These are phyloP conservation scores for Lyophyllum shimeji DNA, from an alignment of 768 basidiomycete species.

Conservation along the genomic window DNA sequence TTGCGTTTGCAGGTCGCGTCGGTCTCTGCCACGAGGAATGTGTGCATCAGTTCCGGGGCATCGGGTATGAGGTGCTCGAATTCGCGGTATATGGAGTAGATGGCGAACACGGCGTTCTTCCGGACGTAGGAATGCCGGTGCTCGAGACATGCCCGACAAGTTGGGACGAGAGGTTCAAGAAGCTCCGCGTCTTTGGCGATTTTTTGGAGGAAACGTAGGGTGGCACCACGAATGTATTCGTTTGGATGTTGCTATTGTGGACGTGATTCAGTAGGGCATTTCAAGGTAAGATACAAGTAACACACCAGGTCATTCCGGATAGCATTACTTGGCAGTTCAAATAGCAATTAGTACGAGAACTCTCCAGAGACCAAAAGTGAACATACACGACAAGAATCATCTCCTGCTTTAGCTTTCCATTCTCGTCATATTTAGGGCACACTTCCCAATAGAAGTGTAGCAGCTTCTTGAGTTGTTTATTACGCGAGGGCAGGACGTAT, in stretches of 20 bases:
- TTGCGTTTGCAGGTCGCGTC: conserved; percentile 97
- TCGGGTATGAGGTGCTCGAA: conserved; percentile 96
- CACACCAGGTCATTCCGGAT: conserved; percentile 95
- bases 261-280: neutral
- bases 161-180: conserved; percentile 93
- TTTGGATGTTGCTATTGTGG: conserved; percentile 90
- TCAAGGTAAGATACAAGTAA: conserved; percentile 9
- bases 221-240: conserved; percentile 98
- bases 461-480: conserved; percentile 96
- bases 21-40: conserved; percentile 93
- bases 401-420: conserved; percentile 97
- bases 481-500: conserved; percentile 92
- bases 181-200: conserved; percentile 91
- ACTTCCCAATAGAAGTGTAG: conserved; percentile 97
- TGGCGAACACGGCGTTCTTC: conserved; percentile 96
- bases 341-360: neutral
- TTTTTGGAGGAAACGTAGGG: conserved; percentile 94
- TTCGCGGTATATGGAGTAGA: conserved; percentile 92
- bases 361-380: neutral
- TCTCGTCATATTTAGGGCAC: conserved; percentile 96
- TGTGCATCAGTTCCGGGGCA: conserved; percentile 92
- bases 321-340: conserved; percentile 65
- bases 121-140: conserved; percentile 97
- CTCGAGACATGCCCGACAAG: conserved; percentile 90
- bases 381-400: conserved; percentile 98